phyloP scores from a whole-genome alignment of 371 early-diverging fungal genomes.

The Hamiltosporidium magnivora region DNA sequence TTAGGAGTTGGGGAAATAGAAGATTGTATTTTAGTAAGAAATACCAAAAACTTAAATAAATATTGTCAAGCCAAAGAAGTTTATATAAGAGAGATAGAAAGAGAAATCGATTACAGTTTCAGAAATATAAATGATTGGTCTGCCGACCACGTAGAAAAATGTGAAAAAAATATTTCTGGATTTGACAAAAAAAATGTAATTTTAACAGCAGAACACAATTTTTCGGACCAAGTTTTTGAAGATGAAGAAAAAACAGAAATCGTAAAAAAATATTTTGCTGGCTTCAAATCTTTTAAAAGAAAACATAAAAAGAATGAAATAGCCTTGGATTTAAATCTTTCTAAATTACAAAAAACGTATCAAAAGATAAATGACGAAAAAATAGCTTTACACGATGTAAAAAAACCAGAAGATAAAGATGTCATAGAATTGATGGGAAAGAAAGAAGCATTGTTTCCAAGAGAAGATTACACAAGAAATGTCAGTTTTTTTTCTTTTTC shows the following conservation, averaged over 20 bases:
- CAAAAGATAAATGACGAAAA: background rate
- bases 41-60: constrained; percentile 37
- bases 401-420: background rate
- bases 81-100: constrained; percentile 44
- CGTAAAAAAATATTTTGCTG: background rate
- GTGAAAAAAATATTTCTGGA: background rate
- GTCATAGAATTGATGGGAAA: constrained; percentile 9
- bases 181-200: no score
- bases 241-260: background rate
- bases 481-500: constrained; percentile 40
- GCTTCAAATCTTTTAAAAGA: background rate
- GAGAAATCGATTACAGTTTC: constrained; percentile 39
- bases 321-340: background rate
- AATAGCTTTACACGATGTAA: constrained; percentile 4
- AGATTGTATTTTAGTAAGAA: constrained; percentile 35
- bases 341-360: background rate
- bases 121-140: constrained; percentile 31
- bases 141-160: constrained; percentile 14
- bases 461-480: constrained; percentile 28
- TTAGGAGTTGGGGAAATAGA: constrained; percentile 46
- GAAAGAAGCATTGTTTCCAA: constrained; percentile 26
- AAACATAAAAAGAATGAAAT: background rate
- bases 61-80: constrained; percentile 35
- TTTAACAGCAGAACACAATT: background rate
- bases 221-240: background rate